Percentiles rank a stretch among this genome's conserved stretches.
These are phyloP conservation scores for Epichloe gansuensis DNA, from an alignment of 2,329 filamentous ascomycete genomes.

Conservation along the genomic window DNA sequence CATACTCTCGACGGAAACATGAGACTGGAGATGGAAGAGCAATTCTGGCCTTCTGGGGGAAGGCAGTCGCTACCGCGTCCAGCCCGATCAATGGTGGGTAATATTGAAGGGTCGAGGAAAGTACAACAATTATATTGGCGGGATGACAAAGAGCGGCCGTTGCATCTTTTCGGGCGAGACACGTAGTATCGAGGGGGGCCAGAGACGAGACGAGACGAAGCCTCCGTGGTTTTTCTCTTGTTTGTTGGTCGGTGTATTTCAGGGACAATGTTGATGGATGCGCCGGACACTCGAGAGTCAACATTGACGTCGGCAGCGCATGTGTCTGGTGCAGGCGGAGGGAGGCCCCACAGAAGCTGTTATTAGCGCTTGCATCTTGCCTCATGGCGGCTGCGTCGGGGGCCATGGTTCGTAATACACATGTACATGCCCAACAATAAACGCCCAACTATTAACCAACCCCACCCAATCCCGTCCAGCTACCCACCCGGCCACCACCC, in stretches of 20 bases:
- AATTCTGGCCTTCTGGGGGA: background rate
- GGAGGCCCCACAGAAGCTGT: too few relatives aligned
- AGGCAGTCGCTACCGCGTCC: background rate
- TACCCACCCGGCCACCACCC: too few relatives aligned
- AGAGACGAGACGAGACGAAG: background rate
- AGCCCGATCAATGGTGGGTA: background rate
- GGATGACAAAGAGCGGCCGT: background rate
- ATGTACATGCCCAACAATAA: too few relatives aligned
- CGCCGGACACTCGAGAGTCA: background rate
- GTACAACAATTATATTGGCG: slow-evolving; percentile 3
- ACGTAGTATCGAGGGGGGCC: background rate
- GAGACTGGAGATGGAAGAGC: background rate
- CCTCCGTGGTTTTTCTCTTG: background rate
- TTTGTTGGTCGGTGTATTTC: background rate
- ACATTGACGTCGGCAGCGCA: background rate
- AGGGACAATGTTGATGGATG: background rate
- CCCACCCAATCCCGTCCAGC: too few relatives aligned
- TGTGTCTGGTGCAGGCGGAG: too few relatives aligned
- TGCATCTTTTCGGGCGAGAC: slow-evolving; percentile 4
- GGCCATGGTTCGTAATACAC: too few relatives aligned
- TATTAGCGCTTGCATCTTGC: too few relatives aligned
- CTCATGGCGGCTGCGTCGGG: too few relatives aligned
- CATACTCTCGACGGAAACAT: slow-evolving; percentile 13
- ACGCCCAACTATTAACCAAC: too few relatives aligned
- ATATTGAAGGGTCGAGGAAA: slow-evolving; percentile 1